Conservation (phyloP, 345 rosid species). For the Trapa incisa region DNA sequence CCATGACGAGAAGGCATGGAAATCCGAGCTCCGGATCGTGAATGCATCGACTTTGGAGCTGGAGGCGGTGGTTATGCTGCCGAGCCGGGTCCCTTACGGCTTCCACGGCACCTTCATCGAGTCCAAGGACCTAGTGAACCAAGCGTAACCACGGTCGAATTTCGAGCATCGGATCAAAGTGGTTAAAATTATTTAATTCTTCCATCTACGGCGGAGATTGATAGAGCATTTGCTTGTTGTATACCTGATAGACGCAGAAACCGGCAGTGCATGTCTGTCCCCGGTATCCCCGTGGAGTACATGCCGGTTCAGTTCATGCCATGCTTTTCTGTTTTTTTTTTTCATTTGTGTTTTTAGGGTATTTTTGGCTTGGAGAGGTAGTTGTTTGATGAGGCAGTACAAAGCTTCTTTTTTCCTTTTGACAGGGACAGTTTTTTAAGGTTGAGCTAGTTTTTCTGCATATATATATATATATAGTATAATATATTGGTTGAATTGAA, state of each 20-base stretch:
- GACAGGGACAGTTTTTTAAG: slow-evolving; percentile 1
- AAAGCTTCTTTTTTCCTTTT: neutral
- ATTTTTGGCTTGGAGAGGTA: too few relatives aligned
- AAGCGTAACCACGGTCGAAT: neutral
- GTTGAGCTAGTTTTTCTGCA: slow-evolving; percentile 2
- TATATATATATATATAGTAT: too few relatives aligned
- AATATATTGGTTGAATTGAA: too few relatives aligned
- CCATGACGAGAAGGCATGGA: slow-evolving; percentile 10
- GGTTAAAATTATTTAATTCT: too few relatives aligned
- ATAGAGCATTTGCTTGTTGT: neutral
- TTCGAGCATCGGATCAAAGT: too few relatives aligned
- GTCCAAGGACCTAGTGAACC: slow-evolving; percentile 9
- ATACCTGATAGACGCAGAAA: slow-evolving; percentile 1
- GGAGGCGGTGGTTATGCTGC: slow-evolving; percentile 10
- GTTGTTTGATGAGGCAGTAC: neutral
- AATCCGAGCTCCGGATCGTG: slow-evolving; percentile 14
- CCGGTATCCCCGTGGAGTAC: slow-evolving; percentile 1
- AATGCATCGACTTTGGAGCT: slow-evolving; percentile 7
- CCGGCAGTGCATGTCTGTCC: neutral
- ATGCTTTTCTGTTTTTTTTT: neutral
- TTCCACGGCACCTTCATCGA: slow-evolving; percentile 16
- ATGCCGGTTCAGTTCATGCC: neutral
- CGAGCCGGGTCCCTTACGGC: slow-evolving; percentile 15
- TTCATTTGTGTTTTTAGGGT: neutral
- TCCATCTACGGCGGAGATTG: too few relatives aligned